Evolutionary conservation across 2,329 filamentous ascomycete species (phyloP).

Genomic region (Colletotrichum lindemuthianum): DNA sequence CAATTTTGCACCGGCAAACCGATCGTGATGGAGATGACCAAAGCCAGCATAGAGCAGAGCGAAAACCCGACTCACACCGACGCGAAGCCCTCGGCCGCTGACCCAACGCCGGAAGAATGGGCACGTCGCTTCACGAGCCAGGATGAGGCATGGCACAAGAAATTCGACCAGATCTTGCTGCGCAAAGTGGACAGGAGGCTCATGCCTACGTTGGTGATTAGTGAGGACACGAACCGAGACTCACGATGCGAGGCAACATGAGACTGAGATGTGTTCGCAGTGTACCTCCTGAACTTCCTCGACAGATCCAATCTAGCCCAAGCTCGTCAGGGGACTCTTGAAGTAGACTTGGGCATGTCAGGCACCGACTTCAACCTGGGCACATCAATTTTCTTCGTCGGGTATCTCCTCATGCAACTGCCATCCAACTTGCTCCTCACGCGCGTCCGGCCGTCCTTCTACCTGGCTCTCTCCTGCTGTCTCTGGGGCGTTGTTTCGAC

Average conservation of each 20-base stretch:
- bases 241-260: not conserved
- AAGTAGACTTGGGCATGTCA: conserved; percentile 62
- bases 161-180: conserved; percentile 44
- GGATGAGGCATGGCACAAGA: conserved; percentile 28
- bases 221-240: not conserved
- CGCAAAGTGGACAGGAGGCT: conserved; percentile 63
- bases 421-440: conserved; percentile 69
- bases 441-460: conserved; percentile 61
- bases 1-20: not conserved
- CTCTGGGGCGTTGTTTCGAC: conserved; percentile 52
- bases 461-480: conserved; percentile 59
- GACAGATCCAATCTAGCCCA: conserved; percentile 65
- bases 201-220: conserved; percentile 44
- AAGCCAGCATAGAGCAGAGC: conserved; percentile 26
- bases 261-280: not conserved
- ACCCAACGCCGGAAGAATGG: conserved; percentile 30
- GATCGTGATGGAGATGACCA: conserved; percentile 20
- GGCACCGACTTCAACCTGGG: conserved; percentile 67
- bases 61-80: conserved; percentile 10
- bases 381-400: conserved; percentile 65
- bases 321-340: conserved; percentile 62
- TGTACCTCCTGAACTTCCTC: conserved; percentile 61
- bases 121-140: conserved; percentile 19
- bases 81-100: conserved; percentile 20
- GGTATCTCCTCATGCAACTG: conserved; percentile 70